Evolutionary conservation across 805 yeast species (phyloP).

Genomic region (Kodamaea hsintzibuensis): DNA sequence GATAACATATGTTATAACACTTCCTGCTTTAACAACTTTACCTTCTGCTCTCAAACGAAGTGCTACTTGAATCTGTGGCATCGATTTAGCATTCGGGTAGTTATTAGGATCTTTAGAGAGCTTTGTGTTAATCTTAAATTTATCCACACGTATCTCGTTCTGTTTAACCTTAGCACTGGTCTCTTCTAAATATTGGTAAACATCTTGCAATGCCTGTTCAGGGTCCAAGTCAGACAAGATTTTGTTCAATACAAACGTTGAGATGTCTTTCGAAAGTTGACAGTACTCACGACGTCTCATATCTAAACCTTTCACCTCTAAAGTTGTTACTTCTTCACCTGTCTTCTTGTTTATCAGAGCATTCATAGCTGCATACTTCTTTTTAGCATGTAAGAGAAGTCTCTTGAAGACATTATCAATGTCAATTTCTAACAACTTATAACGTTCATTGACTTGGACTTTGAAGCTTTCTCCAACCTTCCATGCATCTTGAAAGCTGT

Average conservation of each 20-base stretch:
- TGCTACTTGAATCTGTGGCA: conserved; percentile 88
- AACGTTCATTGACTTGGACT: conserved; percentile 81
- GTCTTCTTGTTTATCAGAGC: conserved; percentile 52
- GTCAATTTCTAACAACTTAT: conserved; percentile 85
- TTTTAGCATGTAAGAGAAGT: conserved; percentile 86
- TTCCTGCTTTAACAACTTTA: conserved; percentile 83
- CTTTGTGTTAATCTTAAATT: conserved; percentile 79
- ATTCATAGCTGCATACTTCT: conserved; percentile 94
- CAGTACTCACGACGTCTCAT: conserved; percentile 97
- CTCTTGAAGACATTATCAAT: conserved; percentile 91
- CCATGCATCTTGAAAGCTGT: conserved; percentile 68
- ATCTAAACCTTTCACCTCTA: conserved; percentile 96
- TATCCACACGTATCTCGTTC: conserved; percentile 63
- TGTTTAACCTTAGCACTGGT: conserved; percentile 56
- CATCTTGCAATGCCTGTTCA: conserved; percentile 69
- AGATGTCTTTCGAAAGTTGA: conserved; percentile 86
- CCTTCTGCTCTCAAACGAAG: conserved; percentile 78
- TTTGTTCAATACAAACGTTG: conserved; percentile 70
- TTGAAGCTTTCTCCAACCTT: conserved; percentile 86
- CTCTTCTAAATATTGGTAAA: conserved; percentile 69
- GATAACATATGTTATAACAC: conserved; percentile 84
- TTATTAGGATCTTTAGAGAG: conserved; percentile 85
- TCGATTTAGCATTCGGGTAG: conserved; percentile 76
- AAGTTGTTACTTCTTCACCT: conserved; percentile 48
- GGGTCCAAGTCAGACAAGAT: conserved; percentile 73